Evolutionary conservation across 2,329 filamentous ascomycete genomes (phyloP), one percentile per base, ranked within the genome.

Genomic region (Chrysoporthe puriensis): DNA sequence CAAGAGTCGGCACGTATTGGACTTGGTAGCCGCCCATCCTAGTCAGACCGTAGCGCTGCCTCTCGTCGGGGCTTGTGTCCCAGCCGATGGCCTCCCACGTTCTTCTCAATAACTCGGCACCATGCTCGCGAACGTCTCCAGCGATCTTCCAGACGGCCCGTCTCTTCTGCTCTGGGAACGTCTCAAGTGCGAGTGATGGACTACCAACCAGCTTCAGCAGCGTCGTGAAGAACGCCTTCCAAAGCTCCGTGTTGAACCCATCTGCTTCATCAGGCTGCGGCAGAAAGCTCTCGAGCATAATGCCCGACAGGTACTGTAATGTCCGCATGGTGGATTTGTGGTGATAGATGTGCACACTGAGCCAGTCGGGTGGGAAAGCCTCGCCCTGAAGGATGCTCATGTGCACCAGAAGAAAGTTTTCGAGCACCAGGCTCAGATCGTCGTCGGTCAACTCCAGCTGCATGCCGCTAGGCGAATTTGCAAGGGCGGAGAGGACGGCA

Each of bases 121-220:
- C 96, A 71, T 93, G 87, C 77, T 98, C 94, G 66, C 96, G 88
- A 62, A 99, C 93, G 79, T 99, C 96, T 6, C 96, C 96, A 4
- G 95, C 96, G 76, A 99, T 97, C 81, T 98, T 99, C 96, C 96
- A 99, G 1, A 98, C 95, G 0, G 96, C 95, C 66, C 96, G 85
- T 58, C 96, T 86, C 81, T 98, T 99, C 80, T 99, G 96, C 77
- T 99, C 96, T 0, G 96, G 94, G 76, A 97, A 98, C 0, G 94
- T 97, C 77, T 99, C 96, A 48, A 99, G 85, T 0, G 96, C 94
- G 26, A 99, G 85, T 0, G 91, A 92, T 46, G 94, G 90, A 74
- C 94, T 97, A 5, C 93, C 92, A 2, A 99, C 93, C 3, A 98
- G 89, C 75, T 92, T 94, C 40, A 99, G 84, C 42, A 99, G 82